These are phyloP conservation scores for Singerocomus inundabilis DNA, from an alignment of 1,284 basidiomycete species.

Conservation along the genomic window DNA sequence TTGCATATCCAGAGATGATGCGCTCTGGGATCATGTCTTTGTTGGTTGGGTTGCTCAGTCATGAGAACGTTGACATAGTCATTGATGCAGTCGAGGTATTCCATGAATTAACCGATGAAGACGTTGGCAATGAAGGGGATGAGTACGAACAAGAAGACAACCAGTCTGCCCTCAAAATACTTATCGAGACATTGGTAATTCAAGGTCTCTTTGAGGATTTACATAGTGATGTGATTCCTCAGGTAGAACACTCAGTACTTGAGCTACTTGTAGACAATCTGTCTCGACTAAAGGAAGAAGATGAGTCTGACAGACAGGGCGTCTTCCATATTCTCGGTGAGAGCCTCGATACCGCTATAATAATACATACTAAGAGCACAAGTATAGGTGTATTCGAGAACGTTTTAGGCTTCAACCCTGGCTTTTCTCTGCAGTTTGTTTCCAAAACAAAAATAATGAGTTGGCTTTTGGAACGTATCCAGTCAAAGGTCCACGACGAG, in stretches of 20 bases:
- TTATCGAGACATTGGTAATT: constrained; percentile 76
- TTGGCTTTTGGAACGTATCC: constrained; percentile 83
- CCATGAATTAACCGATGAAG: constrained; percentile 95
- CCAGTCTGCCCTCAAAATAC: constrained; percentile 67
- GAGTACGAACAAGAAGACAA: constrained; percentile 67
- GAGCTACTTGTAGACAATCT: constrained; percentile 92
- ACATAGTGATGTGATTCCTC: constrained; percentile 2
- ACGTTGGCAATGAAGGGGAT: constrained; percentile 78
- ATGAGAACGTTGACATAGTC: constrained; percentile 93
- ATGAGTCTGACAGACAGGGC: constrained; percentile 87
- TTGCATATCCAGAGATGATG: constrained; percentile 90
- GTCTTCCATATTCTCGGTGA: constrained; percentile 87
- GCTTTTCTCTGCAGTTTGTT: constrained; percentile 68
- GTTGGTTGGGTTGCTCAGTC: constrained; percentile 82
- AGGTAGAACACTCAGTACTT: constrained; percentile 81
- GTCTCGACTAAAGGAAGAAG: constrained; percentile 74
- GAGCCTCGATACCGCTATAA: constrained; percentile 7
- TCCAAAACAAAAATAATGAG: constrained; percentile 71
- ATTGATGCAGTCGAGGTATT: constrained; percentile 90
- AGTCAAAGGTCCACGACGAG: constrained; percentile 72
- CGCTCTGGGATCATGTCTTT: constrained; percentile 67
- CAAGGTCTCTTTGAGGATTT: background rate
- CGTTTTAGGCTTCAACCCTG: constrained; percentile 80
- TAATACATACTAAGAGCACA: constrained; percentile 2
- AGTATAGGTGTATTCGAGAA: constrained; percentile 89